These are phyloP conservation scores for Dalbergia cochinchinensis DNA, from an alignment of 306 rosid species.

Conservation along the genomic window DNA sequence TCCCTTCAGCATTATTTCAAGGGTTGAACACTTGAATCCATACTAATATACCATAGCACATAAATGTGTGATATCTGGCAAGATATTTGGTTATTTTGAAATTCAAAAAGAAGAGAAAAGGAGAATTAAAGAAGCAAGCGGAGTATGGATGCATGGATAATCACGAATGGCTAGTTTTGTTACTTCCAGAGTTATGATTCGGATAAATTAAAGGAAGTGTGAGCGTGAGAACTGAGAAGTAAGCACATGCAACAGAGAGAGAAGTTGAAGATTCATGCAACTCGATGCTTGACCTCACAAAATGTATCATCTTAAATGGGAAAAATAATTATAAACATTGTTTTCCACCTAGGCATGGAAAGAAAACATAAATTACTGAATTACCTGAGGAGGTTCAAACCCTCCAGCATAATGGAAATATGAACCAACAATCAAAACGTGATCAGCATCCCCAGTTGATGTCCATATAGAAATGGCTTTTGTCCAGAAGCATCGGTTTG, in stretches of 20 bases:
- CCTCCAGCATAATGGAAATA: slow-evolving; percentile 87
- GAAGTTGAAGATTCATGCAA: not conserved
- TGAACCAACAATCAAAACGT: slow-evolving; percentile 77
- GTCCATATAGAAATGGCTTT: slow-evolving; percentile 89
- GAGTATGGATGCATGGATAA: not conserved
- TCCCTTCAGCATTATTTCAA: slow-evolving; percentile 4
- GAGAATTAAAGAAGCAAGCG: not conserved
- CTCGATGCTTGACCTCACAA: too few species aligned
- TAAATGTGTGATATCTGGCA: not conserved
- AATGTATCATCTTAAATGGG: too few species aligned
- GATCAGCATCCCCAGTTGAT: slow-evolving; percentile 84
- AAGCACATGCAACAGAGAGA: not conserved
- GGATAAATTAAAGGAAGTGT: not conserved
- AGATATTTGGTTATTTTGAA: not conserved
- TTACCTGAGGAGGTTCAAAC: slow-evolving; percentile 86
- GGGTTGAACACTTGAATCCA: too few species aligned
- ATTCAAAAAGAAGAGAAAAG: too few species aligned
- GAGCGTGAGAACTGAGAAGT: not conserved
- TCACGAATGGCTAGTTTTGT: not conserved
- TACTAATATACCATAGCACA: not conserved
- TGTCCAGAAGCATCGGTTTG: slow-evolving; percentile 81
- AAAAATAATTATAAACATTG: too few species aligned
- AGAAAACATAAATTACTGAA: slow-evolving; percentile 5
- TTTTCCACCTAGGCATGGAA: not conserved
- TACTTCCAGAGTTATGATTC: not conserved